phyloP scores from a whole-genome alignment of 164 flowering plant genomes.

The Nelumbo lutea region DNA sequence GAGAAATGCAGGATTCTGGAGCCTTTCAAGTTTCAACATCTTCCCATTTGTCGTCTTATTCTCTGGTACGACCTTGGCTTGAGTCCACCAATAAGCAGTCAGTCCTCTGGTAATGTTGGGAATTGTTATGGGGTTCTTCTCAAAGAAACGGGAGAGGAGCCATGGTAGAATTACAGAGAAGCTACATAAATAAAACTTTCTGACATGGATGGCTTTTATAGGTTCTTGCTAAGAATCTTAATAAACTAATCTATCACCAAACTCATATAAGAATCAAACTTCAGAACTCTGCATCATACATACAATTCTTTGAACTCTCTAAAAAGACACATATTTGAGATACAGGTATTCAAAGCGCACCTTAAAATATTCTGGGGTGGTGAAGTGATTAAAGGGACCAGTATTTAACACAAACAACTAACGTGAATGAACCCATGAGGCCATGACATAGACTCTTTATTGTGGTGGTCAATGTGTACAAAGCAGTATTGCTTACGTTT shows the following conservation, averaged over 20 bases:
- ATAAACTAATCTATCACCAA: constrained; percentile 1
- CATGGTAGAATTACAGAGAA: neutral
- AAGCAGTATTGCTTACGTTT: neutral
- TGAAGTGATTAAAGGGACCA: too few relatives aligned
- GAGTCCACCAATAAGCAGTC: too few relatives aligned
- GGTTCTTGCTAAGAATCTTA: constrained; percentile 12
- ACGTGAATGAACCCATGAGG: constrained; percentile 4
- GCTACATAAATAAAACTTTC: neutral
- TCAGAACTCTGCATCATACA: neutral
- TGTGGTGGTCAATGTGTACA: constrained; percentile 8
- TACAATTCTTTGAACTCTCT: neutral
- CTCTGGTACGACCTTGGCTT: too few relatives aligned
- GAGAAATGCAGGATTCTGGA: too few relatives aligned
- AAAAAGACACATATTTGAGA: too few relatives aligned
- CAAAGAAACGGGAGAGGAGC: too few relatives aligned
- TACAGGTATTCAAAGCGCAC: too few relatives aligned
- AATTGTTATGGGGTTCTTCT: too few relatives aligned
- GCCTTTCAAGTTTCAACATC: too few relatives aligned
- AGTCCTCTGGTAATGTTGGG: too few relatives aligned
- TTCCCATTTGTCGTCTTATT: too few relatives aligned
- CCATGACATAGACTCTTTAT: neutral
- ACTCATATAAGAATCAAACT: neutral
- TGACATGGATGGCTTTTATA: neutral
- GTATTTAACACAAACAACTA: neutral
- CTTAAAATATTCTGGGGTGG: too few relatives aligned